These are phyloP conservation scores for Kazachstania viticola DNA, from an alignment of 805 yeast genomes.

Conservation along the genomic window DNA sequence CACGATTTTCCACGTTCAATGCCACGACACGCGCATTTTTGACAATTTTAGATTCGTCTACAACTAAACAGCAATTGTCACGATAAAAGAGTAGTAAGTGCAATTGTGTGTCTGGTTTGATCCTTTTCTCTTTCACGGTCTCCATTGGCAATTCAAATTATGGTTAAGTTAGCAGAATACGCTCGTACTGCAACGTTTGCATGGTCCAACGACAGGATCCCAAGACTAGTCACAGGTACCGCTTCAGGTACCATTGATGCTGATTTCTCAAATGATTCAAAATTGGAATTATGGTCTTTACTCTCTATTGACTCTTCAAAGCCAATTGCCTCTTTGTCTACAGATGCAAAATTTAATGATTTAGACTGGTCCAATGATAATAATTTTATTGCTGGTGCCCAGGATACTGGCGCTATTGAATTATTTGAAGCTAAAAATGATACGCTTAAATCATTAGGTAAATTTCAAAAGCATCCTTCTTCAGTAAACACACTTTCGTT, in stretches of 20 bases:
- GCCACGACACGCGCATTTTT: too few species aligned
- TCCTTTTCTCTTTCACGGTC: too few species aligned
- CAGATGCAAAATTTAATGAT: constrained; percentile 60
- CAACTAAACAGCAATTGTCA: too few species aligned
- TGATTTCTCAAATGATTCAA: constrained; percentile 66
- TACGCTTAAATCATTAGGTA: constrained; percentile 39
- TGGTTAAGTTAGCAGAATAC: constrained; percentile 80
- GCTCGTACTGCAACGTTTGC: constrained; percentile 88
- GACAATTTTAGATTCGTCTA: too few species aligned
- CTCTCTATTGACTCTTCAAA: constrained; percentile 29
- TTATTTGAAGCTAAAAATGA: constrained; percentile 45
- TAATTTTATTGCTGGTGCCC: constrained; percentile 74
- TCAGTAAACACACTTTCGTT: constrained; percentile 65
- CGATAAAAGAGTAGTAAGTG: too few species aligned
- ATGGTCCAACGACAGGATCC: constrained; percentile 73
- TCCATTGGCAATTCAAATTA: too few species aligned
- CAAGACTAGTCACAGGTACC: constrained; percentile 79
- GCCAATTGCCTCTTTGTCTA: constrained; percentile 35
- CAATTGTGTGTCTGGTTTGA: too few species aligned
- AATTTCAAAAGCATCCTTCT: constrained; percentile 51
- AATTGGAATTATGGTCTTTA: constrained; percentile 72
- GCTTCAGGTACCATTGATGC: constrained; percentile 94
- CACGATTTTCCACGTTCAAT: too few species aligned
- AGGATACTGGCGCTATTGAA: constrained; percentile 71
- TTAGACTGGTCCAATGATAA: constrained; percentile 69